Conservation (phyloP, 2,329 filamentous ascomycete genomes). For the Tolypocladium inflatum region DNA sequence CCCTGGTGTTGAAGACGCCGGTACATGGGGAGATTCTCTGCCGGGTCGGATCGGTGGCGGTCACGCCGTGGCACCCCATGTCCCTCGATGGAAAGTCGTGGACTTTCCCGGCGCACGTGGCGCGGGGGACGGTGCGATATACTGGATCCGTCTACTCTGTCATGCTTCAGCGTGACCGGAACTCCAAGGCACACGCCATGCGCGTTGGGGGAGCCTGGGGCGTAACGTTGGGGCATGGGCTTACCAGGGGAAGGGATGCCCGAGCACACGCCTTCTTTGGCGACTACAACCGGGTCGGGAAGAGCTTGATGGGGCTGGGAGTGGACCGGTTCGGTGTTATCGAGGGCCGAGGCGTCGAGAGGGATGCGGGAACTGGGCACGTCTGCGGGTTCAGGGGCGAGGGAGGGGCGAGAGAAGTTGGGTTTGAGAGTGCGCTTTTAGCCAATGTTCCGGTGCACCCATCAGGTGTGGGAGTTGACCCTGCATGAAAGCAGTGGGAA, state of each 20-base stretch:
- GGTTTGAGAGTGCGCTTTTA: too few relatives aligned
- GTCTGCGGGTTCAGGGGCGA: slow-evolving; percentile 18
- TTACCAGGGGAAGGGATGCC: slow-evolving; percentile 22
- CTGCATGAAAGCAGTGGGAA: background rate
- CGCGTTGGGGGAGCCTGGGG: slow-evolving; percentile 37
- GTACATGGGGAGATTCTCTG: slow-evolving; percentile 32
- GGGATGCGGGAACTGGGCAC: slow-evolving; percentile 27
- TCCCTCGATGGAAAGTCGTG: slow-evolving; percentile 27
- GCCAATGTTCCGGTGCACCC: background rate
- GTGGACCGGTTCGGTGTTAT: slow-evolving; percentile 29
- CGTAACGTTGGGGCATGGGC: slow-evolving; percentile 50
- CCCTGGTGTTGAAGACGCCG: slow-evolving; percentile 39
- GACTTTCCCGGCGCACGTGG: slow-evolving; percentile 35
- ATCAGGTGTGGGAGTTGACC: background rate
- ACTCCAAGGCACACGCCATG: slow-evolving; percentile 40
- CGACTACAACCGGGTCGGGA: slow-evolving; percentile 32
- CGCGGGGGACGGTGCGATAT: slow-evolving; percentile 25
- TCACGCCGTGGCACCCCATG: slow-evolving; percentile 54
- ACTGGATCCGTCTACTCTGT: slow-evolving; percentile 48
- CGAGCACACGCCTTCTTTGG: slow-evolving; percentile 48
- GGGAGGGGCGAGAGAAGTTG: background rate
- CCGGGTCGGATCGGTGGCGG: slow-evolving; percentile 33
- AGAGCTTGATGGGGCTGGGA: slow-evolving; percentile 25
- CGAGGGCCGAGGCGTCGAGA: slow-evolving; percentile 31
- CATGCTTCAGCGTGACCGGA: slow-evolving; percentile 36